A percentile compares a stretch with the other conserved stretches of the same genome.
phyloP scores from a whole-genome alignment of 805 yeast genomes.

The Wickerhamomyces canadensis region DNA sequence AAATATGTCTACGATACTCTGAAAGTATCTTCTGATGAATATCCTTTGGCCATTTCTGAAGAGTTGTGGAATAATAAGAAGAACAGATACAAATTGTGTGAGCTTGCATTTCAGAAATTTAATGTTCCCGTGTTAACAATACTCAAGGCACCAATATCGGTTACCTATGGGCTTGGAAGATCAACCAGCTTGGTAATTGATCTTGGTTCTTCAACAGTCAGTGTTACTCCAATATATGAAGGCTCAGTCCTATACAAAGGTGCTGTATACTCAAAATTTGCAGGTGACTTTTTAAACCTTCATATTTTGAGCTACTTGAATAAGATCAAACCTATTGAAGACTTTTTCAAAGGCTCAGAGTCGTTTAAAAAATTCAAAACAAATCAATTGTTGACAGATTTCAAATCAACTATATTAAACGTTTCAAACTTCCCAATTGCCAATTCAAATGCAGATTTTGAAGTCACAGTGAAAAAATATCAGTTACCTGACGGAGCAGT shows the following conservation, averaged over 20 bases:
- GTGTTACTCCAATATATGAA: constrained; percentile 73
- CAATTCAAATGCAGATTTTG: constrained; percentile 26
- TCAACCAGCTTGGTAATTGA: constrained; percentile 78
- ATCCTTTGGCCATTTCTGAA: constrained; percentile 59
- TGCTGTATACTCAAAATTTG: constrained; percentile 61
- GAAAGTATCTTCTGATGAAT: constrained; percentile 50
- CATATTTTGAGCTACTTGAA: constrained; percentile 49
- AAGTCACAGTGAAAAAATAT: constrained; percentile 36
- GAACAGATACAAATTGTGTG: constrained; percentile 51
- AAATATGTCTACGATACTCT: constrained; percentile 50
- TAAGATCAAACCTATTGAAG: constrained; percentile 20
- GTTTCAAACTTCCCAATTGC: constrained; percentile 36
- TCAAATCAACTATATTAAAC: constrained; percentile 37
- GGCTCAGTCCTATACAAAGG: constrained; percentile 69
- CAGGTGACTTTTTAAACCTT: constrained; percentile 77
- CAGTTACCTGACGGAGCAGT: constrained; percentile 55
- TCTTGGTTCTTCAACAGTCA: constrained; percentile 62
- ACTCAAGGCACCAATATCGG: constrained; percentile 71
- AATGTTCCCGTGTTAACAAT: constrained; percentile 74
- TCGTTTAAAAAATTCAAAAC: constrained; percentile 36
- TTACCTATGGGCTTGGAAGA: constrained; percentile 71
- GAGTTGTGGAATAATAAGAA: constrained; percentile 66
- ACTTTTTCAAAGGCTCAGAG: constrained; percentile 25
- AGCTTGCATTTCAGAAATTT: constrained; percentile 69
- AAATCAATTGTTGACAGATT: constrained; percentile 39